Evolutionary conservation across 441 rosid genomes (phyloP).

Genomic region (Erysimum cheiri): DNA sequence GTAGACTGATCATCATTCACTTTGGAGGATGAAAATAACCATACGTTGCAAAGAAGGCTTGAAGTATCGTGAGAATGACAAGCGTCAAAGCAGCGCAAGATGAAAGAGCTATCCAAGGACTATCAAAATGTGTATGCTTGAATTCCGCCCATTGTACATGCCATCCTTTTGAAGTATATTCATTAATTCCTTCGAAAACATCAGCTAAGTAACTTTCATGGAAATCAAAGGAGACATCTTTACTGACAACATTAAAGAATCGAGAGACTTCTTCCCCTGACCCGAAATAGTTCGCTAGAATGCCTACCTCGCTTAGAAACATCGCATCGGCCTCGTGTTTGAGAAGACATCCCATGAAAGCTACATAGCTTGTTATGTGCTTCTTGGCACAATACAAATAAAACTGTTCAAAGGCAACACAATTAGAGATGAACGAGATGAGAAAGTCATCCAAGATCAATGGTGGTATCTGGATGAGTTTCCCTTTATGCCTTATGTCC

Average conservation of each 20-base stretch:
- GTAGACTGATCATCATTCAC: not conserved
- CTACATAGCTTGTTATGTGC: conserved; percentile 60
- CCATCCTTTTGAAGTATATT: not conserved
- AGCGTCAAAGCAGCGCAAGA: conserved; percentile 58
- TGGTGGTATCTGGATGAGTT: conserved; percentile 49
- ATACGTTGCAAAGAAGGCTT: conserved; percentile 50
- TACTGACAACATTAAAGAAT: conserved; percentile 4
- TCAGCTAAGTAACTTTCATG: conserved; percentile 15
- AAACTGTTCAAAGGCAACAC: conserved; percentile 68
- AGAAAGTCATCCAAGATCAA: conserved; percentile 53
- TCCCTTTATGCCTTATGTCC: conserved; percentile 45
- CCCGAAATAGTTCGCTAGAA: conserved; percentile 54
- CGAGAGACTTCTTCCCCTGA: conserved; percentile 2
- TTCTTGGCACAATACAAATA: conserved; percentile 45
- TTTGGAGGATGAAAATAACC: not conserved
- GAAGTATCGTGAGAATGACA: conserved; percentile 52
- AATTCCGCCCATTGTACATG: conserved; percentile 39
- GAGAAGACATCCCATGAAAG: conserved; percentile 46
- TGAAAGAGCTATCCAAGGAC: conserved; percentile 44
- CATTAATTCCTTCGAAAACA: conserved; percentile 17
- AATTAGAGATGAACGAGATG: conserved; percentile 55
- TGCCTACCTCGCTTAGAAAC: conserved; percentile 48
- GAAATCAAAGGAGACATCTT: not conserved
- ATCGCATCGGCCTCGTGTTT: conserved; percentile 15
- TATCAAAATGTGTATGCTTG: conserved; percentile 32